Percentiles rank a stretch among this genome's conserved stretches.
These are phyloP conservation scores for Rhododendron simsii DNA, from an alignment of 148 eudicot genomes.

Conservation along the genomic window DNA sequence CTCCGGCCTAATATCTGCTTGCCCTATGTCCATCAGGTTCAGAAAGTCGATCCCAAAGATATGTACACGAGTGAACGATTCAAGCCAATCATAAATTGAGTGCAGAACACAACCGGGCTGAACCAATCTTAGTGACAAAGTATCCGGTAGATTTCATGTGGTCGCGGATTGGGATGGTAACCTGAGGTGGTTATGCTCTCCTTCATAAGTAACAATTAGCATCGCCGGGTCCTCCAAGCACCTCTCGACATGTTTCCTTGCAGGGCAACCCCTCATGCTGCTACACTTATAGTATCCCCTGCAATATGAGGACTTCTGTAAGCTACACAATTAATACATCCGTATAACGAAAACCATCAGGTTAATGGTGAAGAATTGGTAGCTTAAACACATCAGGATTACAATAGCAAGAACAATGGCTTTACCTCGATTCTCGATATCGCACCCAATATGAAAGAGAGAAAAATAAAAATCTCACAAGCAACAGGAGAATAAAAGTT, in stretches of 20 bases:
- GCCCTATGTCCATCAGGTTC: background rate
- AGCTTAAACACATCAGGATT: too few relatives aligned
- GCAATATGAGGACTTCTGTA: conserved; percentile 7
- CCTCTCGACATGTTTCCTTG: conserved; percentile 88
- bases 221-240: conserved; percentile 68
- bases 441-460: background rate
- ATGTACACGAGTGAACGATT: conserved; percentile 16
- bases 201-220: conserved; percentile 84
- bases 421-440: background rate
- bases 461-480: background rate
- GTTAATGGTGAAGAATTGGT: background rate
- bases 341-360: background rate
- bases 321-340: background rate
- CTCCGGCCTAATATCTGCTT: background rate
- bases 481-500: background rate
- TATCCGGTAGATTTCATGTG: conserved; percentile 21
- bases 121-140: background rate
- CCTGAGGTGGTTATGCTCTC: conserved; percentile 63
- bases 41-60: background rate
- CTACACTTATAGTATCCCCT: conserved; percentile 78
- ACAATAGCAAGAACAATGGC: background rate
- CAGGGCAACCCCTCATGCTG: conserved; percentile 80
- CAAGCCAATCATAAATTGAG: conserved; percentile 2
- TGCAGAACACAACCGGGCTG: background rate
- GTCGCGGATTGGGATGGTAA: conserved; percentile 52